phyloP scores from a whole-genome alignment of 345 rosid genomes.

The Heritiera littoralis region DNA sequence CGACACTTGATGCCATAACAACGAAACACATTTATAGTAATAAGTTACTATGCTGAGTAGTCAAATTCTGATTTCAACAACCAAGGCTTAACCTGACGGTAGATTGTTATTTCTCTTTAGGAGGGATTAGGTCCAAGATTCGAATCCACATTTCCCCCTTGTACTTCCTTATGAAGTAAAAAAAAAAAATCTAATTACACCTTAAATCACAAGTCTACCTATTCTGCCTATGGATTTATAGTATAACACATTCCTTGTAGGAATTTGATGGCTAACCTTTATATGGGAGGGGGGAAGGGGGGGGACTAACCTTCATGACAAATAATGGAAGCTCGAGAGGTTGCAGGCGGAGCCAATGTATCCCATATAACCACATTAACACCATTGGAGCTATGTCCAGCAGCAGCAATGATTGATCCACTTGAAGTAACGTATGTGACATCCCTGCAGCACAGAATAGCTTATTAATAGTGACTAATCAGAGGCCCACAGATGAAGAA shows the following conservation, averaged over 20 bases:
- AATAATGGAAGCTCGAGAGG: constrained; percentile 73
- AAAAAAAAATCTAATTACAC: too few species aligned
- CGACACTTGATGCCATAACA: background rate
- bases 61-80: background rate
- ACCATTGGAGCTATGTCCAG: constrained; percentile 80
- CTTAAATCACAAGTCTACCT: background rate
- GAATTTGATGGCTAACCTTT: background rate
- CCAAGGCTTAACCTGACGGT: too few species aligned
- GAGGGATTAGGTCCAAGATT: too few species aligned
- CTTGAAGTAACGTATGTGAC: constrained; percentile 80
- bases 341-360: constrained; percentile 87
- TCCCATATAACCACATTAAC: constrained; percentile 93
- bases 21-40: background rate
- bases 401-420: constrained; percentile 84
- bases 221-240: background rate
- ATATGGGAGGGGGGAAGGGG: background rate
- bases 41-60: background rate
- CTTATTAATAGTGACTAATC: constrained; percentile 2
- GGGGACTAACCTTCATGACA: constrained; percentile 80
- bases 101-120: too few species aligned
- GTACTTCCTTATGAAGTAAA: too few species aligned
- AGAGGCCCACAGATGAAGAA: constrained; percentile 10
- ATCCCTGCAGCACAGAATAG: constrained; percentile 60
- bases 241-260: background rate
- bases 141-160: too few species aligned